phyloP scores from a whole-genome alignment of 2,329 filamentous ascomycete genomes.

The Aspergillus awamori region DNA sequence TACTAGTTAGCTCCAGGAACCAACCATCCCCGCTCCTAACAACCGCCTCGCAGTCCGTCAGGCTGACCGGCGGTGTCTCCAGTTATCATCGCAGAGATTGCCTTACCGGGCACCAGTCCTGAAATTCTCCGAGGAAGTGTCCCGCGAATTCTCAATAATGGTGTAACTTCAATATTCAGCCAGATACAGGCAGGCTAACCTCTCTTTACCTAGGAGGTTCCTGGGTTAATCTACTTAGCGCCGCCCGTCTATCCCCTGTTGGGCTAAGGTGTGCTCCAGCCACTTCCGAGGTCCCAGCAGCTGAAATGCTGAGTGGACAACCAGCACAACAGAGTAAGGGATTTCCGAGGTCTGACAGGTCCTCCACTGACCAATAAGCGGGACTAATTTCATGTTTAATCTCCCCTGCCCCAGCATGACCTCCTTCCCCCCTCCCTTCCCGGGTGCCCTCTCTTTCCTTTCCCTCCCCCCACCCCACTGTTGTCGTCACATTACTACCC shows the following conservation, averaged over 20 bases:
- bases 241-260: neutral
- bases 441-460: neutral
- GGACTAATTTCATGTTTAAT: slow-evolving; percentile 5
- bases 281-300: neutral
- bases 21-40: too few relatives aligned
- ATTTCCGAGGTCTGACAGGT: slow-evolving; percentile 10
- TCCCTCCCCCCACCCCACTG: neutral
- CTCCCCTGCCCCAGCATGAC: slow-evolving; percentile 1
- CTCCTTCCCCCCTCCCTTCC: neutral
- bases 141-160: neutral
- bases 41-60: neutral
- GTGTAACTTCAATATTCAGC: neutral
- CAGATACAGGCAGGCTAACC: neutral
- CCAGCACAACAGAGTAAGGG: neutral
- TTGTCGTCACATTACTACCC: slow-evolving; percentile 1
- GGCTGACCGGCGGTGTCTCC: neutral
- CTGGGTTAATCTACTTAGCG: slow-evolving; percentile 1
- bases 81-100: neutral
- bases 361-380: neutral
- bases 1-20: neutral
- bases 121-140: neutral
- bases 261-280: slow-evolving; percentile 3
- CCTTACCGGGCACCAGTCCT: neutral
- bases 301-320: neutral
- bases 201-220: neutral